Evolutionary conservation across 2,329 filamentous ascomycete species (phyloP), one percentile per base, ranked within the genome.

Genomic region (Massarina eburnea): DNA sequence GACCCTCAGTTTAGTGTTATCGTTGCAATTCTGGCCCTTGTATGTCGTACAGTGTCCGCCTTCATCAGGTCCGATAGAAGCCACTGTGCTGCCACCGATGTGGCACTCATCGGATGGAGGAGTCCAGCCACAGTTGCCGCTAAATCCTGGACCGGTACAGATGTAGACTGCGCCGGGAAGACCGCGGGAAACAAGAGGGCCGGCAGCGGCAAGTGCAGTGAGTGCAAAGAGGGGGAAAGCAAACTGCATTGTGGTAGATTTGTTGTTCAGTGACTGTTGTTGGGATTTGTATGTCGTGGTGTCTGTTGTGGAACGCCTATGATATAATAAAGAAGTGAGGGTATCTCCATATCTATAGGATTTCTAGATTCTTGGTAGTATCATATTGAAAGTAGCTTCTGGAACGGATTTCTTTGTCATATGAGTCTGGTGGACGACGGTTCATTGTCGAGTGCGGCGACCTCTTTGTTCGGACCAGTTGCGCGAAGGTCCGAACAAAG

Each of bases 151-250:
- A 5, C 34, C 29, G 3, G 46, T 51, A 41, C 52, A 55, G 44
- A 47, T 43, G 43, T 55, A 55, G 30, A 55, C 49, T n/a, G 43
- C 49, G 27, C 52, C 52, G n/a, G 52, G 43, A 36, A 52, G 46
- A 21, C 44, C 49, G 34, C 52, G 52, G 17, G 15, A 7, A 7
- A 20, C 8, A 19, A 36, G 15, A 8, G 19, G 17, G 15, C 17
- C 17, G 18, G 34, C 34, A n/a, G 17, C 14, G 3, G 34, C 34
- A 19, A 19, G 18, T 8, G 34, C n/a, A 9, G 34, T 20, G 14
- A 35, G 4, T 12, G 17, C 8, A 5, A 36, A 21, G 34, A 36
- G 18, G 17, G 19, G 8, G 34, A 36, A 3, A 8, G 17, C 14
- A 20, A 19, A 19, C 17, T 36, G 21, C 34, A 36, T 36, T 18